Evolutionary conservation across 2,329 filamentous ascomycete species (phyloP).

Genomic region (Cladophialophora psammophila): DNA sequence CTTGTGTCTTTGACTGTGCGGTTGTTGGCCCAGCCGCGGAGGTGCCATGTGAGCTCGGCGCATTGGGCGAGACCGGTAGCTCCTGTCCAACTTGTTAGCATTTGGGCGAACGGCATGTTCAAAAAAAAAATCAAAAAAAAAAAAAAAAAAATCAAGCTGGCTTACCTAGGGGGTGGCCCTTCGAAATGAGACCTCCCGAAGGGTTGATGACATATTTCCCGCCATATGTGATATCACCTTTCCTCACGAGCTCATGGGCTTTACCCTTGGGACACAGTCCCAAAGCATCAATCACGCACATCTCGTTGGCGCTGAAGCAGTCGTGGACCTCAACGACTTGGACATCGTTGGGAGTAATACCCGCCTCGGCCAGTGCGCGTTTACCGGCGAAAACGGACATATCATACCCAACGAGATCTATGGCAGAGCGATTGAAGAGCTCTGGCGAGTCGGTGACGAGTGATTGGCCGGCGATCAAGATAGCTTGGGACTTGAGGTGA

Average conservation of each 20-base stretch:
- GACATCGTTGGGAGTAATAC: conserved; percentile 70
- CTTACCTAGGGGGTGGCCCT: conserved; percentile 86
- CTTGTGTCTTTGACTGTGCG: conserved; percentile 72
- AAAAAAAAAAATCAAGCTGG: too few species aligned
- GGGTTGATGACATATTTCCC: conserved; percentile 85
- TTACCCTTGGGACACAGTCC: conserved; percentile 80
- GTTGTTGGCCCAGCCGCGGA: conserved; percentile 96
- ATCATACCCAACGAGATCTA: conserved; percentile 87
- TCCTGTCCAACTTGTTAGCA: conserved; percentile 31
- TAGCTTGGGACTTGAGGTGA: conserved; percentile 80
- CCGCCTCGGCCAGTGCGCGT: conserved; percentile 76
- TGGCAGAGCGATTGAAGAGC: conserved; percentile 79
- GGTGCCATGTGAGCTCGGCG: conserved; percentile 92
- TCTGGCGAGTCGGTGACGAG: conserved; percentile 82
- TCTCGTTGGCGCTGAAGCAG: conserved; percentile 95
- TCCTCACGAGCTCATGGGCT: conserved; percentile 88
- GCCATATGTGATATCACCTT: conserved; percentile 90
- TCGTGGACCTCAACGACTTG: conserved; percentile 93
- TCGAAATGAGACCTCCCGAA: conserved; percentile 91
- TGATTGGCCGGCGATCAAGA: conserved; percentile 86
- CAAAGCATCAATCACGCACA: conserved; percentile 86
- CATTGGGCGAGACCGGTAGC: conserved; percentile 96
- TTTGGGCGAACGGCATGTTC: background rate
- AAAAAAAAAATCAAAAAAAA: too few species aligned
- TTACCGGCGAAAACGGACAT: conserved; percentile 78